phyloP scores from a whole-genome alignment of 2,329 filamentous ascomycete genomes.

The Diaporthe citriasiana region DNA sequence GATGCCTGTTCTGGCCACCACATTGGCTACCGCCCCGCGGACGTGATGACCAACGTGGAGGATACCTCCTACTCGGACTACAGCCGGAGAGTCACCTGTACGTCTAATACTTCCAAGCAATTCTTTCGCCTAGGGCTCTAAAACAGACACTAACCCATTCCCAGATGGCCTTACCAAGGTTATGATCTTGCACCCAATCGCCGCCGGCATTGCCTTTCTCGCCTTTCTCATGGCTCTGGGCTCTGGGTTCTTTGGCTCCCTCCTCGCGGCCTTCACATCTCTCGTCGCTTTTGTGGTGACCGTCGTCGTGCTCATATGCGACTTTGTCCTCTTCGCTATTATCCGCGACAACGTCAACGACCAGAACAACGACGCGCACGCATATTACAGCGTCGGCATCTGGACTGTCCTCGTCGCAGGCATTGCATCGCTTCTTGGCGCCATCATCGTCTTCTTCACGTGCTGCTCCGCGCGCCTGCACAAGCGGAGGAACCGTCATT shows the following conservation, averaged over 20 bases:
- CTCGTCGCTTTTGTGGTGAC: slow-evolving; percentile 64
- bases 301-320: slow-evolving; percentile 64
- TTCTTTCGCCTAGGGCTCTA: neutral
- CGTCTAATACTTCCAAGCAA: neutral
- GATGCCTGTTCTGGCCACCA: slow-evolving; percentile 63
- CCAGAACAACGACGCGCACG: slow-evolving; percentile 55
- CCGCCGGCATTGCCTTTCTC: slow-evolving; percentile 69
- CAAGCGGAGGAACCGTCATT: slow-evolving; percentile 51
- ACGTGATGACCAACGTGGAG: slow-evolving; percentile 57
- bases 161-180: slow-evolving; percentile 65
- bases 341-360: slow-evolving; percentile 67
- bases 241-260: slow-evolving; percentile 64
- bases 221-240: slow-evolving; percentile 69
- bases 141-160: neutral
- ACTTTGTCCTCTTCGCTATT: slow-evolving; percentile 71
- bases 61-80: slow-evolving; percentile 58
- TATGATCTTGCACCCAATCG: slow-evolving; percentile 75
- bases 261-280: slow-evolving; percentile 65
- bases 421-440: slow-evolving; percentile 67
- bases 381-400: slow-evolving; percentile 67
- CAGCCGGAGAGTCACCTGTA: slow-evolving; percentile 56
- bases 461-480: slow-evolving; percentile 69
- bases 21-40: slow-evolving; percentile 70
- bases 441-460: slow-evolving; percentile 71
- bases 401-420: slow-evolving; percentile 73